Conservation (phyloP, 164 flowering plant species). For the Litsea cubeba region DNA sequence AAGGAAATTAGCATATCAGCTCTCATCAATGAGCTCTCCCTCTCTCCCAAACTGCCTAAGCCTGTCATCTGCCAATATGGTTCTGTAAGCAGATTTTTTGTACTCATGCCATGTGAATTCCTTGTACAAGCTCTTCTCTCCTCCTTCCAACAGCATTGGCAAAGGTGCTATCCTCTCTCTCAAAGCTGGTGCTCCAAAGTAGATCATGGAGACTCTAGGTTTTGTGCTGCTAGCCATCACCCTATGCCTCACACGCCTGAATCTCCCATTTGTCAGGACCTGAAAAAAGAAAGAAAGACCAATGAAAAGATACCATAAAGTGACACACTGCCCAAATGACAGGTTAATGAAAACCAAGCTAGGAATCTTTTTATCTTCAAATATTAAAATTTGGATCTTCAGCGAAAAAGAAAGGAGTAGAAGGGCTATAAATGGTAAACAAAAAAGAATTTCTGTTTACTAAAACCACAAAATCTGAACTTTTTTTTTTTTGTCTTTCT, state of each 20-base stretch:
- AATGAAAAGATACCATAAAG: too few relatives aligned
- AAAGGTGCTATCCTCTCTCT: slow-evolving; percentile 54
- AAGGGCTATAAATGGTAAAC: too few relatives aligned
- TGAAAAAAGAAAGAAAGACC: slow-evolving; percentile 19
- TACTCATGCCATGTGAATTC: slow-evolving; percentile 93
- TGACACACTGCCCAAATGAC: too few relatives aligned
- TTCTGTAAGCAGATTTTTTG: slow-evolving; percentile 62
- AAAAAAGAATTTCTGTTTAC: too few relatives aligned
- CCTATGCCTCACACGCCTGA: slow-evolving; percentile 80
- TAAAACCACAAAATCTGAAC: too few relatives aligned
- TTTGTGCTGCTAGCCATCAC: slow-evolving; percentile 54
- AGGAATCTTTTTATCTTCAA: too few relatives aligned
- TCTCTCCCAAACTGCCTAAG: slow-evolving; percentile 40
- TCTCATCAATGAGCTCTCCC: neutral
- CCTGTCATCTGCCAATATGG: slow-evolving; percentile 74
- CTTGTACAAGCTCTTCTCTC: slow-evolving; percentile 69
- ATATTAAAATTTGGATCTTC: too few relatives aligned
- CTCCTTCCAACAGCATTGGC: slow-evolving; percentile 37
- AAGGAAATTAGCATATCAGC: neutral
- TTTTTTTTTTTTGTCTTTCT: neutral
- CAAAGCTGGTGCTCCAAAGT: slow-evolving; percentile 76
- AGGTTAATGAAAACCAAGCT: too few relatives aligned
- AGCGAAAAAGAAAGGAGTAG: too few relatives aligned
- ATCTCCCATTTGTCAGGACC: slow-evolving; percentile 93
- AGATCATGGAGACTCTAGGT: slow-evolving; percentile 85